Base-by-base conservation (phyloP, 345 rosid species). In the Populus deltoides region DNA sequence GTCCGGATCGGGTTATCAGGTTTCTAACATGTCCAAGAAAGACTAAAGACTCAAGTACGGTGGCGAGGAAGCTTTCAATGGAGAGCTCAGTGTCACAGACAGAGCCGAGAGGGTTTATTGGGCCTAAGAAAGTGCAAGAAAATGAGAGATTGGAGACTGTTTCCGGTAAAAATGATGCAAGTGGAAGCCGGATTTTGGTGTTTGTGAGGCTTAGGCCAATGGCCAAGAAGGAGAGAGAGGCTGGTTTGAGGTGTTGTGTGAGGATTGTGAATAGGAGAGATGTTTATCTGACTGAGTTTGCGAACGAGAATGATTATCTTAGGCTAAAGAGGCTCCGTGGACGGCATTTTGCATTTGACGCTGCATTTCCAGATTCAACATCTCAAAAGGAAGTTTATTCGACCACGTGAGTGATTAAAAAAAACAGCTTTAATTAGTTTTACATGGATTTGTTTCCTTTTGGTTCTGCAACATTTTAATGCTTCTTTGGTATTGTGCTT, bases 171-270 rank as follows among this genome's bases (percentile, higher is more conserved):
- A 33, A 20, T 43, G 88, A 78, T 36, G 72, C 72, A 35, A 62
- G 77, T 70, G 82, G 70, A 25, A 88, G 92, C 71, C 73, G 95
- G 76, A 94, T 94, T 83, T 85, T 84, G 27, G 97, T 94, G 86
- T 93, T 91, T 81, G 97, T 92, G 59, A 89, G 98, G 90, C 92
- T 94, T 73, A 90, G 98, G 89, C 98, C 98, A 4, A 90, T 94
- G 95, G 88, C 88, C 41, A 93, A 83, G 88, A 93, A 90, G 87
- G 98, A 94, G 85, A 94, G 80, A 84, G 98, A 94, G 79, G 91
- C 85, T 1, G 97, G 95, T 6, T 85, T 91, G 43, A 70, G 93
- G 59, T 88, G 97, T 47, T 93, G 98, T 71, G 97, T 93, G 49
- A 90, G 88, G 87, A 83, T 94, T 81, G 88, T 92, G 85, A 93